phyloP scores from a whole-genome alignment of 1,139 yeast genomes.

The Hanseniaspora sp. region DNA sequence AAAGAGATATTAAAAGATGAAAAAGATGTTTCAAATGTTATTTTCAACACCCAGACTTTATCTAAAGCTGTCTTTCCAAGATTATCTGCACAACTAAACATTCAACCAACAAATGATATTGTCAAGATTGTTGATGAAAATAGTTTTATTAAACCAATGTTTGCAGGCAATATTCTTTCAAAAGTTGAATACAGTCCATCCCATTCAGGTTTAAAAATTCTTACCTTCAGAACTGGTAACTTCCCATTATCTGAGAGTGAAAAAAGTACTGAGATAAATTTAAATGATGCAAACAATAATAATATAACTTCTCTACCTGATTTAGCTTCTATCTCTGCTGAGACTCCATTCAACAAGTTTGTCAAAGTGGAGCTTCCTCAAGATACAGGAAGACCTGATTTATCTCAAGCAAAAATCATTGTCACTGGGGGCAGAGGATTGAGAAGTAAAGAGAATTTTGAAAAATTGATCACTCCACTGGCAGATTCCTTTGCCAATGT shows the following conservation, averaged over 20 bases:
- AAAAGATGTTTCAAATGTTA: constrained; percentile 53
- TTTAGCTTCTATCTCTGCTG: constrained; percentile 28
- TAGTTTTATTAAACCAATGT: constrained; percentile 84
- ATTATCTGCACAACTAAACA: constrained; percentile 71
- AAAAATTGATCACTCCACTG: constrained; percentile 63
- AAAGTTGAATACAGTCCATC: constrained; percentile 68
- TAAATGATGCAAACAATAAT: constrained; percentile 23
- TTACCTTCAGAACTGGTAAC: constrained; percentile 55
- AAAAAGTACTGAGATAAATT: constrained; percentile 17
- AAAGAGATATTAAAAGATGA: neutral
- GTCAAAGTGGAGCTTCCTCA: constrained; percentile 42
- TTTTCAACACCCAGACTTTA: constrained; percentile 71
- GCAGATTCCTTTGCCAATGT: constrained; percentile 55
- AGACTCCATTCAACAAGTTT: neutral
- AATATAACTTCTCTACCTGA: constrained; percentile 23
- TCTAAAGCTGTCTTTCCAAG: constrained; percentile 86
- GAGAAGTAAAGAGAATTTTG: constrained; percentile 80
- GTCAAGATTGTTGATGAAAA: constrained; percentile 51
- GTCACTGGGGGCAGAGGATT: constrained; percentile 94
- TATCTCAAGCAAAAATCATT: constrained; percentile 67
- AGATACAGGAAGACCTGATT: constrained; percentile 66
- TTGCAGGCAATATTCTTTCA: constrained; percentile 88
- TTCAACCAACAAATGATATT: constrained; percentile 80
- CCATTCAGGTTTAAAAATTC: constrained; percentile 46
- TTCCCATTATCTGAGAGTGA: constrained; percentile 35